Conservation (phyloP, 352 stramenopile genomes). For the Phytopythium ostracodes region DNA sequence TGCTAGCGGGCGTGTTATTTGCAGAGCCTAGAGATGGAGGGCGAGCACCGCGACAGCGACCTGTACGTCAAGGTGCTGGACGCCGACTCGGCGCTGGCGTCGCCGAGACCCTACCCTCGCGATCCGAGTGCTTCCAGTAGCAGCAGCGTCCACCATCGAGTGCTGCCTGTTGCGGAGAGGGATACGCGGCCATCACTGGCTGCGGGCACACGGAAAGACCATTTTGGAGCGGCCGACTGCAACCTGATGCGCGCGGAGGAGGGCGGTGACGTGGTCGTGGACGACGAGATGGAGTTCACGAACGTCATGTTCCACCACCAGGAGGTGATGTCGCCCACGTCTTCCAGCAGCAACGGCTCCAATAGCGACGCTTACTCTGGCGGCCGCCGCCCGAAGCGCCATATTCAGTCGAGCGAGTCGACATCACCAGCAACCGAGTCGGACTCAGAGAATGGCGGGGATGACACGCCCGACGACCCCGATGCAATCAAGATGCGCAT, state of each 20-base stretch:
- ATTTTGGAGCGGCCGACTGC: constrained; percentile 5
- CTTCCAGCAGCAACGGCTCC: constrained; percentile 55
- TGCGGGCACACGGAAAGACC: background rate
- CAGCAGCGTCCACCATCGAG: background rate
- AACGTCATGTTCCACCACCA: constrained; percentile 23
- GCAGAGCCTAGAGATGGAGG: constrained; percentile 1
- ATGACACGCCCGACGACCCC: constrained; percentile 6
- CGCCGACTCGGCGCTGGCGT: constrained; percentile 10
- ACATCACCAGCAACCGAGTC: constrained; percentile 27
- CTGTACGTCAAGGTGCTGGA: constrained; percentile 34
- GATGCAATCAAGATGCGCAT: constrained; percentile 2
- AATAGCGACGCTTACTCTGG: constrained; percentile 19
- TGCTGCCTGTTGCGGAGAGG: background rate
- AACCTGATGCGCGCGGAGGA: background rate
- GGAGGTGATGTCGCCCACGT: constrained; percentile 47
- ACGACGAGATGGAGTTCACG: constrained; percentile 25
- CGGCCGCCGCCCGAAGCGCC: constrained; percentile 4
- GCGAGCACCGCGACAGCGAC: constrained; percentile 19
- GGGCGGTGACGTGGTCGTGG: constrained; percentile 1
- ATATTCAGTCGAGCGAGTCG: constrained; percentile 9
- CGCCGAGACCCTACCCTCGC: constrained; percentile 10
- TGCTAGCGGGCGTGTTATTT: no score
- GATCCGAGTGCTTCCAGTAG: background rate
- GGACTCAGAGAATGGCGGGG: constrained; percentile 22
- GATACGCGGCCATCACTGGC: background rate